A percentile compares a stretch with the other conserved stretches of the same genome.
phyloP scores from a whole-genome alignment of 2,329 filamentous ascomycete species.

The Zymoseptoria ardabiliae region DNA sequence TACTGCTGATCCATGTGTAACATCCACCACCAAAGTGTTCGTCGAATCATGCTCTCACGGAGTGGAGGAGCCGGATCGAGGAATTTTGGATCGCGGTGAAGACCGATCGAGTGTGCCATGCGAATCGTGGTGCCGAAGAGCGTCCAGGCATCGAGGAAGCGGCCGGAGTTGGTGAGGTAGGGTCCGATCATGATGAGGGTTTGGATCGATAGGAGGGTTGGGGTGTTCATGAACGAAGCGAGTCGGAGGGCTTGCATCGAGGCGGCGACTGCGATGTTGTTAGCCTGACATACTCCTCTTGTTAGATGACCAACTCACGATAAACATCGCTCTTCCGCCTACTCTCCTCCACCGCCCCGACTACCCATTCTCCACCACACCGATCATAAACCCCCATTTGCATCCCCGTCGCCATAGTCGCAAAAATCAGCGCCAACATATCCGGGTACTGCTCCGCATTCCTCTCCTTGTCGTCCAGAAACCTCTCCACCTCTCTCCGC shows the following conservation, averaged over 20 bases:
- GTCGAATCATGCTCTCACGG: conserved; percentile 37
- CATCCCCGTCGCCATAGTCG: conserved; percentile 40
- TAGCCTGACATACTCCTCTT: neutral
- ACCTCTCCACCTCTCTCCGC: conserved; percentile 38
- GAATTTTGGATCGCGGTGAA: conserved; percentile 43
- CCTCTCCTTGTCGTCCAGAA: conserved; percentile 34
- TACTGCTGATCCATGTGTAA: conserved; percentile 47
- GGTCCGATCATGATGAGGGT: conserved; percentile 43
- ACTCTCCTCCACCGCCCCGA: conserved; percentile 32
- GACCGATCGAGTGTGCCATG: conserved; percentile 43
- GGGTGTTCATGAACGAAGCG: conserved; percentile 43
- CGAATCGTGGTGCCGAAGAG: conserved; percentile 44
- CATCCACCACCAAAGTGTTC: conserved; percentile 47
- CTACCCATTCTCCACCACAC: conserved; percentile 32
- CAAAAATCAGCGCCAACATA: conserved; percentile 43
- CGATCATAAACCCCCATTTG: conserved; percentile 41
- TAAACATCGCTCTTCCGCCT: conserved; percentile 37
- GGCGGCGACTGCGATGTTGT: conserved; percentile 36
- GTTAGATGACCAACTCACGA: conserved; percentile 30
- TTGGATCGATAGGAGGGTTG: conserved; percentile 41
- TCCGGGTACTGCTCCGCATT: conserved; percentile 41
- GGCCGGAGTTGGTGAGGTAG: conserved; percentile 43
- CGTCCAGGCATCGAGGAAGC: conserved; percentile 45
- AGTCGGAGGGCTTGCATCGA: conserved; percentile 45
- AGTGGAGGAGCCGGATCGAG: conserved; percentile 37